Conservation (phyloP, 108 stramenopile genomes). For the Nannochloropsis gaditana region DNA sequence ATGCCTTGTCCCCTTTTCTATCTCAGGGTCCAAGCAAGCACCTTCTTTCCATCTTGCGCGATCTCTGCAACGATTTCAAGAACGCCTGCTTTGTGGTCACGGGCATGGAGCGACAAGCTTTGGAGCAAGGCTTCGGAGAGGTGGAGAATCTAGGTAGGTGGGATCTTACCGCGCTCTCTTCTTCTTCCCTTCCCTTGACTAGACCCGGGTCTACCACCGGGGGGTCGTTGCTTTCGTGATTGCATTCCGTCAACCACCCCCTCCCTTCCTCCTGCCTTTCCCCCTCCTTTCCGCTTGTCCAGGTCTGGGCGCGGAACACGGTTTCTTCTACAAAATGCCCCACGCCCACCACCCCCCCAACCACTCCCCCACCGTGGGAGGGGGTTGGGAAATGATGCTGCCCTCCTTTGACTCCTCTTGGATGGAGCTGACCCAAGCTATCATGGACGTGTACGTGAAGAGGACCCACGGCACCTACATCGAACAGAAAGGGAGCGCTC, state of each 20-base stretch:
- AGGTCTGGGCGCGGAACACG: slow-evolving; percentile 54
- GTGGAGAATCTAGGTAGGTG: slow-evolving; percentile 38
- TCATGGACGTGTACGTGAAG: slow-evolving; percentile 62
- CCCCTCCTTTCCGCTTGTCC: neutral
- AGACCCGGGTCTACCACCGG: too few species aligned
- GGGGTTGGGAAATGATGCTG: slow-evolving; percentile 35
- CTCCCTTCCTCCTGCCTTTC: neutral
- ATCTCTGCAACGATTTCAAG: slow-evolving; percentile 55
- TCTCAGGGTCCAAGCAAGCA: slow-evolving; percentile 23
- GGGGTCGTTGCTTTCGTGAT: too few species aligned
- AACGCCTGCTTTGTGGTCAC: slow-evolving; percentile 59
- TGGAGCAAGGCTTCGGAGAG: slow-evolving; percentile 40
- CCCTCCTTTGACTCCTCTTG: slow-evolving; percentile 47
- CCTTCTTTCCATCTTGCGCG: slow-evolving; percentile 32
- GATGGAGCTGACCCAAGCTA: slow-evolving; percentile 45
- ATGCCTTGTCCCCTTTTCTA: neutral
- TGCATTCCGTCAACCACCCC: neutral
- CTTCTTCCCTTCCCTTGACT: neutral
- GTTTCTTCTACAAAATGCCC: slow-evolving; percentile 45
- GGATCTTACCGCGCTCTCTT: neutral
- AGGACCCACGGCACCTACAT: slow-evolving; percentile 66
- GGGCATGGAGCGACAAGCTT: slow-evolving; percentile 47
- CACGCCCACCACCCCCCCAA: neutral
- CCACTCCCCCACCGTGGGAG: neutral
- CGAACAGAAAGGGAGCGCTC: slow-evolving; percentile 58